phyloP scores from a whole-genome alignment of 2,329 filamentous ascomycete genomes.

The Colletotrichum tropicale region DNA sequence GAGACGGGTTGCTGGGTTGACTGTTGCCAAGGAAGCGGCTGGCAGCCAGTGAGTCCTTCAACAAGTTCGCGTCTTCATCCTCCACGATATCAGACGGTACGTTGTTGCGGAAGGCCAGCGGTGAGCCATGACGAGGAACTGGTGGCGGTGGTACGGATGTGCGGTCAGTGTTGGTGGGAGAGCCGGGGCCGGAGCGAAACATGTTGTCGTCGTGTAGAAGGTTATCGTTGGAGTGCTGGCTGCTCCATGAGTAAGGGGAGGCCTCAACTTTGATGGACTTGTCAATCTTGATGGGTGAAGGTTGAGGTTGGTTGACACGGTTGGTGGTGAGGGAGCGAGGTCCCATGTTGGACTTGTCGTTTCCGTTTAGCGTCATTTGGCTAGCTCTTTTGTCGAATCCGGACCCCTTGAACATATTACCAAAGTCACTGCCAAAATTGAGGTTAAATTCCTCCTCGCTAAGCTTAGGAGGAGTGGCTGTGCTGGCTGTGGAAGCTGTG shows the following conservation, averaged over 20 bases:
- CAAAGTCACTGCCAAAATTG: constrained; percentile 63
- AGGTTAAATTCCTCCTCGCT: constrained; percentile 48
- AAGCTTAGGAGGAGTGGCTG: constrained; percentile 55
- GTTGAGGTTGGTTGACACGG: constrained; percentile 45
- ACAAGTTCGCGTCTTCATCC: constrained; percentile 57
- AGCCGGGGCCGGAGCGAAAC: constrained; percentile 38
- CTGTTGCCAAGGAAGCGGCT: constrained; percentile 45
- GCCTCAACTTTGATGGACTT: constrained; percentile 45
- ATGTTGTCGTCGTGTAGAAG: constrained; percentile 49
- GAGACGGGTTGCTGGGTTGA: constrained; percentile 17
- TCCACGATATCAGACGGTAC: constrained; percentile 44
- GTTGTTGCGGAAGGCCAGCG: constrained; percentile 31
- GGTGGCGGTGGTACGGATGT: constrained; percentile 37
- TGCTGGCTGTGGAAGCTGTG: constrained; percentile 59
- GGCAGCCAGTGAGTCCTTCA: constrained; percentile 57
- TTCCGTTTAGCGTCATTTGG: constrained; percentile 49
- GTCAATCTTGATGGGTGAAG: constrained; percentile 54
- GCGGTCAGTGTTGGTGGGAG: constrained; percentile 35
- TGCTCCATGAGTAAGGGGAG: constrained; percentile 55
- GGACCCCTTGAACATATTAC: constrained; percentile 52
- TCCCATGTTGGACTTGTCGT: constrained; percentile 30
- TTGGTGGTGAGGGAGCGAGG: constrained; percentile 51
- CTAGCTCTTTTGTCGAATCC: constrained; percentile 61
- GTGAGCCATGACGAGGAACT: constrained; percentile 42
- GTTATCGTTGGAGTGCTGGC: constrained; percentile 55